phyloP scores from a whole-genome alignment of 192 early-diverging fungal genomes.

The Podila epigama region DNA sequence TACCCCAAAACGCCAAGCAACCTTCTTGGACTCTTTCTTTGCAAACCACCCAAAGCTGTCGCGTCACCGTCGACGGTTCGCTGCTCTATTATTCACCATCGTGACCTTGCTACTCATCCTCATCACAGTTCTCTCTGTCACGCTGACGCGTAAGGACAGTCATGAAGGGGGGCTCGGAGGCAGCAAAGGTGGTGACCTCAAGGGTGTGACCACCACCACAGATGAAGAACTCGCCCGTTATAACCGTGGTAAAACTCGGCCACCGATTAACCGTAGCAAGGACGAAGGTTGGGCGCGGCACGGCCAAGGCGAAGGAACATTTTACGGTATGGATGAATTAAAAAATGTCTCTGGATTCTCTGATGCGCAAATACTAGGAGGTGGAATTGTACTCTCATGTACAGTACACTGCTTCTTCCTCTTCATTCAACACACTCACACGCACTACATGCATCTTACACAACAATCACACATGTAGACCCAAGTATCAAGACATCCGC shows the following conservation, averaged over 20 bases:
- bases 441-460: no score
- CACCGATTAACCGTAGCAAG: conserved; percentile 34
- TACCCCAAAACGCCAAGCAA: conserved; percentile 9
- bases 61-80: conserved; percentile 32
- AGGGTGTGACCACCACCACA: conserved; percentile 6
- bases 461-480: no score
- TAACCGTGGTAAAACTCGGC: conserved; percentile 9
- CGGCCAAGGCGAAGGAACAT: conserved; percentile 58
- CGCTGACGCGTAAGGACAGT: conserved; percentile 9
- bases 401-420: no score
- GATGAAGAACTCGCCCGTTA: conserved; percentile 14
- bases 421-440: no score
- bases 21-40: conserved; percentile 20
- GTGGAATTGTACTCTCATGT: no score
- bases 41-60: conserved; percentile 19
- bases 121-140: conserved; percentile 13
- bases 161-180: not conserved
- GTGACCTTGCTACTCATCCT: conserved; percentile 2
- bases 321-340: conserved; percentile 53
- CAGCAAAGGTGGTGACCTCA: not conserved
- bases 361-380: no score
- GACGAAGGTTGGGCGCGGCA: conserved; percentile 15
- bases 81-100: conserved; percentile 6
- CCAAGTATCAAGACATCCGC: conserved; percentile 5
- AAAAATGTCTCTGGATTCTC: no score